These are phyloP conservation scores for Aspergillus sp. DNA, from an alignment of 2,329 filamentous ascomycete species.

Conservation along the genomic window DNA sequence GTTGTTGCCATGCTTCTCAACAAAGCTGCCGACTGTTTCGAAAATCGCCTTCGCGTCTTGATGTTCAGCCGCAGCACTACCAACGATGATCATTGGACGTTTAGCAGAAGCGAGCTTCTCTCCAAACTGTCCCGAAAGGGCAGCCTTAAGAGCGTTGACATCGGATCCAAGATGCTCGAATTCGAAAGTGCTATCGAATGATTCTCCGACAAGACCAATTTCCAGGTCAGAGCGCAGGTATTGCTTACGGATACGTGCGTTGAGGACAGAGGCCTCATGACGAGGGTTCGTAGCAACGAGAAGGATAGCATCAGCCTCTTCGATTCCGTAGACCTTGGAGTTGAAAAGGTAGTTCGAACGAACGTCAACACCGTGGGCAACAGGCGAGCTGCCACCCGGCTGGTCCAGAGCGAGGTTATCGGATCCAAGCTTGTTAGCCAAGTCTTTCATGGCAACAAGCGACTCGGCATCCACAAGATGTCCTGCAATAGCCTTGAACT, in stretches of 20 bases:
- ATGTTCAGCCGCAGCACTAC: slow-evolving; percentile 89
- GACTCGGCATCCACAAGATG: slow-evolving; percentile 90
- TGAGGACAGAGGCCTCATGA: slow-evolving; percentile 91
- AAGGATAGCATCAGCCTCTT: slow-evolving; percentile 89
- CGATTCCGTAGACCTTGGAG: slow-evolving; percentile 88
- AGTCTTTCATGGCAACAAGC: slow-evolving; percentile 93
- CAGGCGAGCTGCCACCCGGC: slow-evolving; percentile 75
- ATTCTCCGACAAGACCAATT: slow-evolving; percentile 85
- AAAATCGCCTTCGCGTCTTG: slow-evolving; percentile 89
- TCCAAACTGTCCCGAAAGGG: slow-evolving; percentile 82
- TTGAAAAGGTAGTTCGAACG: slow-evolving; percentile 97
- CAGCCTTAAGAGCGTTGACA: slow-evolving; percentile 77
- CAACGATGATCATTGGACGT: slow-evolving; percentile 94
- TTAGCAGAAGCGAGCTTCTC: slow-evolving; percentile 87
- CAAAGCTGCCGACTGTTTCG: slow-evolving; percentile 84
- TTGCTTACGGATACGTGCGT: slow-evolving; percentile 96
- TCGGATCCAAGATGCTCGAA: slow-evolving; percentile 87
- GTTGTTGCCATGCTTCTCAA: slow-evolving; percentile 87
- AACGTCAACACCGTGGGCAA: slow-evolving; percentile 90
- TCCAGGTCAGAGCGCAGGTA: slow-evolving; percentile 95
- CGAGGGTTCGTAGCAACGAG: slow-evolving; percentile 94
- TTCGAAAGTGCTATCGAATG: slow-evolving; percentile 92
- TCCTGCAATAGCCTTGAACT: slow-evolving; percentile 94
- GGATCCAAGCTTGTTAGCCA: slow-evolving; percentile 93
- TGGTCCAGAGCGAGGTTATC: slow-evolving; percentile 95